phyloP scores from a whole-genome alignment of 768 basidiomycete genomes.

The Mycena kentingensis region DNA sequence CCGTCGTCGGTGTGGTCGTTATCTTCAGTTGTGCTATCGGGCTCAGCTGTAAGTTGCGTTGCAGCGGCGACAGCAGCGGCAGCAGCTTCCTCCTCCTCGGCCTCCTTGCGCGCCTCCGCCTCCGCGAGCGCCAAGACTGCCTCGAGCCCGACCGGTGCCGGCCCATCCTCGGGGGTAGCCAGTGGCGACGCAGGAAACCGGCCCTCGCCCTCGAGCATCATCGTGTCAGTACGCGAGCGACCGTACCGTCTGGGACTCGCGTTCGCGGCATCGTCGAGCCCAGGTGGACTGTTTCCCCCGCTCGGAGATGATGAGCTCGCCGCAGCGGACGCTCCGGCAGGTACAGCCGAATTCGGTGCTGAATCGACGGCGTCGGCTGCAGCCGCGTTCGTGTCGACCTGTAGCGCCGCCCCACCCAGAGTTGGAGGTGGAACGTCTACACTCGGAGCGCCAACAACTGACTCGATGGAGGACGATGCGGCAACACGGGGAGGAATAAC shows the following conservation, averaged over 20 bases:
- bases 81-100: background rate
- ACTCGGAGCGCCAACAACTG: too few relatives aligned
- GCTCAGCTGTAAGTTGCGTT: too few relatives aligned
- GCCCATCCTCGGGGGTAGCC: constrained; percentile 1
- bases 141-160: constrained; percentile 9
- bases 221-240: constrained; percentile 54
- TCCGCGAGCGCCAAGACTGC: constrained; percentile 5
- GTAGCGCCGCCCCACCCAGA: constrained; percentile 37
- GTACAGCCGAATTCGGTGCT: background rate
- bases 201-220: constrained; percentile 46
- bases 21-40: too few relatives aligned
- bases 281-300: constrained; percentile 21
- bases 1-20: background rate
- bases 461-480: constrained; percentile 19
- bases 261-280: constrained; percentile 18
- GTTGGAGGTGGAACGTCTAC: constrained; percentile 46
- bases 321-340: too few relatives aligned
- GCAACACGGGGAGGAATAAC: constrained; percentile 60
- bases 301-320: background rate
- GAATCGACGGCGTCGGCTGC: background rate
- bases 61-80: background rate
- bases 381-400: constrained; percentile 30
- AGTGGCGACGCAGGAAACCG: constrained; percentile 14
- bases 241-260: constrained; percentile 39
- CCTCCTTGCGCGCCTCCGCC: background rate